Evolutionary conservation across 1,284 basidiomycete species (phyloP).

Genomic region (Filobasidium uniguttulatum): DNA sequence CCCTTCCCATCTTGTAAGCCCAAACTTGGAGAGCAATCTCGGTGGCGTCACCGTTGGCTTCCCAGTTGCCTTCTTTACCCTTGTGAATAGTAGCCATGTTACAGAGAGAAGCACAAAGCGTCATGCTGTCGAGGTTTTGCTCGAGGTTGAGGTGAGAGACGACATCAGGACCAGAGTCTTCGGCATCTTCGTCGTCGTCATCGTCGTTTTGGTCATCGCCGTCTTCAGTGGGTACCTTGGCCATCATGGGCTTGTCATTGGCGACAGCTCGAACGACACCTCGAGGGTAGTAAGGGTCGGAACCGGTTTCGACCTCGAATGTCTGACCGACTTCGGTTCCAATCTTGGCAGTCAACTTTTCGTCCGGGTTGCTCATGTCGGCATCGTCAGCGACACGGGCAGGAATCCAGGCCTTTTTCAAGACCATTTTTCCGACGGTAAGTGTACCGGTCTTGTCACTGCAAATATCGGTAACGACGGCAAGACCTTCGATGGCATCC

Average conservation of each 20-base stretch:
- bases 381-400: constrained; percentile 8
- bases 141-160: constrained; percentile 28
- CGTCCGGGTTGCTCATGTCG: background rate
- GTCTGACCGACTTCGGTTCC: constrained; percentile 27
- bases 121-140: constrained; percentile 31
- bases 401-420: constrained; percentile 48
- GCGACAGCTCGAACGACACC: constrained; percentile 28
- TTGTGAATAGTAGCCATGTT: constrained; percentile 40
- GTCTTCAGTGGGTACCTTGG: constrained; percentile 11
- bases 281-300: constrained; percentile 38
- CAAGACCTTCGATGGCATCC: constrained; percentile 47
- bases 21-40: constrained; percentile 54
- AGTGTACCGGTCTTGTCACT: constrained; percentile 54
- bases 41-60: constrained; percentile 55
- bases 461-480: constrained; percentile 49
- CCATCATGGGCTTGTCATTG: constrained; percentile 11
- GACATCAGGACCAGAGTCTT: constrained; percentile 18
- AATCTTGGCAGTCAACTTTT: constrained; percentile 6
- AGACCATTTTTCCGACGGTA: constrained; percentile 46
- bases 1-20: constrained; percentile 42
- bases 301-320: constrained; percentile 35
- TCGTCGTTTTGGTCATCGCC: constrained; percentile 22
- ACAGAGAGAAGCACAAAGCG: constrained; percentile 39
- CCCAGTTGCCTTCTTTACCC: constrained; percentile 44
- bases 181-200: constrained; percentile 19